Conservation (phyloP, 495 filamentous ascomycete species). For the Astrocystis sublimbata region DNA sequence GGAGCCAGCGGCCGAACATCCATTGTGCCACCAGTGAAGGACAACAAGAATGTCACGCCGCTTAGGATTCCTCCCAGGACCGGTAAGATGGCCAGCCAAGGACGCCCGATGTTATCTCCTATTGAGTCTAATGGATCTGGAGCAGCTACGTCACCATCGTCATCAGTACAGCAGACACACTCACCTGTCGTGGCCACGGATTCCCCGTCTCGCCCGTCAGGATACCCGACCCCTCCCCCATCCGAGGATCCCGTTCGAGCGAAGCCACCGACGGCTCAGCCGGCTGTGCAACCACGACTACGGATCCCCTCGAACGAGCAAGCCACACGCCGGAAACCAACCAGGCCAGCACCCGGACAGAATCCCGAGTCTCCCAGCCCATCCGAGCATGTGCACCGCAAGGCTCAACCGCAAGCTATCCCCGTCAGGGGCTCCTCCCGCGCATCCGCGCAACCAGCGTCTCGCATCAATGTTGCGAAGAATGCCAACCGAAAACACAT, state of each 20-base stretch:
- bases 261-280: not conserved
- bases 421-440: slow-evolving; percentile 25
- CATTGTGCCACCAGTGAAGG: slow-evolving; percentile 49
- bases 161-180: slow-evolving; percentile 20
- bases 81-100: slow-evolving; percentile 35
- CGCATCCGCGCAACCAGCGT: slow-evolving; percentile 54
- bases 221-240: slow-evolving; percentile 39
- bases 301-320: slow-evolving; percentile 32
- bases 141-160: slow-evolving; percentile 18
- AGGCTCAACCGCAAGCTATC: slow-evolving; percentile 19
- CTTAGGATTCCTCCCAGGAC: slow-evolving; percentile 50
- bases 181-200: slow-evolving; percentile 15
- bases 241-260: slow-evolving; percentile 27
- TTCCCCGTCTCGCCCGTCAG: slow-evolving; percentile 22
- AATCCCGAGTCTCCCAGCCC: slow-evolving; percentile 39
- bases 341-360: slow-evolving; percentile 29
- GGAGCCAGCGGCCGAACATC: slow-evolving; percentile 54
- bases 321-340: slow-evolving; percentile 43
- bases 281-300: slow-evolving; percentile 23
- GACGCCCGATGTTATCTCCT: slow-evolving; percentile 20
- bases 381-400: slow-evolving; percentile 39
- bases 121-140: slow-evolving; percentile 27
- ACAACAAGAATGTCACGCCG: slow-evolving; percentile 42
- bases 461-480: slow-evolving; percentile 74
- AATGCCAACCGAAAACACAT: slow-evolving; percentile 58